Percentiles rank a stretch among this genome's conserved stretches.
phyloP scores from a whole-genome alignment of 768 basidiomycete genomes.

The Leccinum uliginosum region DNA sequence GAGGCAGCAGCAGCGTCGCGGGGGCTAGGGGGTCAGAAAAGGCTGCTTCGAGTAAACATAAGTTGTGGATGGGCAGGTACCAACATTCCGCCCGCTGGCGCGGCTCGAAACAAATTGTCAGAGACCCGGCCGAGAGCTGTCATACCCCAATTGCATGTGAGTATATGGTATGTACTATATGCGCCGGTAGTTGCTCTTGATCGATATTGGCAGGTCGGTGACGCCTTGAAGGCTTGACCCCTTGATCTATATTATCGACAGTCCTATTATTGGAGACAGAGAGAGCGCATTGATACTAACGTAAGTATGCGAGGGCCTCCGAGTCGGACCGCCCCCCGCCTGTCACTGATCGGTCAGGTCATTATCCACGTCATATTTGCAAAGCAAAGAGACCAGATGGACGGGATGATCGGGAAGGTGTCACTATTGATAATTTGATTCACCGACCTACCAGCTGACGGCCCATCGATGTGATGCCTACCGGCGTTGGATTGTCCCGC shows the following conservation, averaged over 20 bases:
- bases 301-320: background rate
- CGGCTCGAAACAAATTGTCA: background rate
- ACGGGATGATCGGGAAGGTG: background rate
- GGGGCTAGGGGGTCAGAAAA: background rate
- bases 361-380: background rate
- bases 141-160: background rate
- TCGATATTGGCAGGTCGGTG: background rate
- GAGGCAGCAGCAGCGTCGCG: background rate
- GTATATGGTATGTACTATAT: background rate
- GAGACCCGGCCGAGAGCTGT: background rate
- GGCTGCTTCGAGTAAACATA: background rate
- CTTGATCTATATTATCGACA: background rate
- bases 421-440: background rate
- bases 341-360: background rate
- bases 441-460: background rate
- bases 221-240: background rate
- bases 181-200: background rate
- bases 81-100: background rate
- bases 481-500: background rate
- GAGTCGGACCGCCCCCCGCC: background rate
- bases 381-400: background rate
- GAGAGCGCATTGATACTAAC: background rate
- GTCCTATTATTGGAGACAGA: background rate
- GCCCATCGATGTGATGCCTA: background rate
- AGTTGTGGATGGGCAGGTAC: background rate